These are phyloP conservation scores for Colletotrichum cordylinicola DNA, from an alignment of 2,329 filamentous ascomycete species.

Conservation along the genomic window DNA sequence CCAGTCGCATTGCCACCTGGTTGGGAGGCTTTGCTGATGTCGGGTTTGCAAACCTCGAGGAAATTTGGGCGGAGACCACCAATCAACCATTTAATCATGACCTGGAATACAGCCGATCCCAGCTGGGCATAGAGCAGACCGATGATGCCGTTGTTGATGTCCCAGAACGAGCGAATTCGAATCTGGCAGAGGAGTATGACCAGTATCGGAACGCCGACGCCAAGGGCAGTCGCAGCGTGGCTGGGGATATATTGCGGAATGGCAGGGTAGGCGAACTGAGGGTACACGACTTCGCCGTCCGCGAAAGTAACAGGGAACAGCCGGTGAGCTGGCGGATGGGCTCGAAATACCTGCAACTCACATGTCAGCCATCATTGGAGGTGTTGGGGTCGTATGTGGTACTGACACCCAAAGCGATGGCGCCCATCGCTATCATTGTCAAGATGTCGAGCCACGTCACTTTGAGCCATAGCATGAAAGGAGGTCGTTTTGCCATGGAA, in stretches of 20 bases:
- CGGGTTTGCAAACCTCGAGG: constrained; percentile 73
- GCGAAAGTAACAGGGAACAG: constrained; percentile 72
- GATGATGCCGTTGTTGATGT: constrained; percentile 73
- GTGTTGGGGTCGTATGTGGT: constrained; percentile 27
- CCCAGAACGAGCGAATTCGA: constrained; percentile 71
- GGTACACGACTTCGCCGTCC: constrained; percentile 72
- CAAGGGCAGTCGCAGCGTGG: constrained; percentile 72
- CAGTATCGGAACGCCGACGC: constrained; percentile 67
- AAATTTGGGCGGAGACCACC: constrained; percentile 76
- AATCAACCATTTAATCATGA: constrained; percentile 78
- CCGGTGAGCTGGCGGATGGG: constrained; percentile 68
- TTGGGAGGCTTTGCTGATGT: constrained; percentile 47
- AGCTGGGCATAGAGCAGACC: constrained; percentile 75
- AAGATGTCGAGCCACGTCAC: constrained; percentile 70
- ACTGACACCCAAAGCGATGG: constrained; percentile 70
- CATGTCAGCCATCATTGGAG: neutral
- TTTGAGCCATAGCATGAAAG: constrained; percentile 74
- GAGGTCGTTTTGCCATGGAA: constrained; percentile 57
- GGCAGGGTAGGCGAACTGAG: constrained; percentile 73
- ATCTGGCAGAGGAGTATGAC: constrained; percentile 72
- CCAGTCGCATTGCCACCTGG: constrained; percentile 43
- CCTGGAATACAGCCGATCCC: constrained; percentile 74
- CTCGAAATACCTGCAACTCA: constrained; percentile 61
- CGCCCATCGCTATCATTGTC: constrained; percentile 72
- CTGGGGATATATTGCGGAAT: constrained; percentile 76